Evolutionary conservation across 306 rosid species (phyloP), one percentile per base, ranked within the genome.

Genomic region (barrel medic (Medicago truncatula)): DNA sequence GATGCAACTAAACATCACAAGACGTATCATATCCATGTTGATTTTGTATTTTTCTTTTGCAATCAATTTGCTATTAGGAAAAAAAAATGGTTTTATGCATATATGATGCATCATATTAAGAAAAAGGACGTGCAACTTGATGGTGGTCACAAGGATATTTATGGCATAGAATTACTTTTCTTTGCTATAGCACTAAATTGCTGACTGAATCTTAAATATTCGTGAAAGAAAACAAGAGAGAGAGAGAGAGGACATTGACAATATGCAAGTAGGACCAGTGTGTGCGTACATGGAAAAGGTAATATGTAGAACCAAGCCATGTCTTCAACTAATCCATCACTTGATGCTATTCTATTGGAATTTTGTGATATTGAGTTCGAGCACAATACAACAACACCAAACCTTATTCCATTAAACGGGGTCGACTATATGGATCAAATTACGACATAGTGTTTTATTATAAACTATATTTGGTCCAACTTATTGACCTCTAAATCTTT

Each of bases 1-100:
- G 81, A 79, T 78, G 63, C 76, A 82, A 77, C 76, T 61, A 76
- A 69, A 76, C 72, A 36, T 18, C 9, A 69, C 23, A 64, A 77
- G 64, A 62, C 56, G 77, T 23, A 70, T 15, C 56, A 71, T 4
- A 50, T 80, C 17, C 70, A 59, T 46, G 18, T 52, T 44, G 74
- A 61, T 61, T 44, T 76, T 71, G 58, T 66, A 38, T 38, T 65
- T 47, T 69, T 46, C 14, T 78, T 61, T 43, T 11, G 70, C 21
- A 20, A 57, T 57, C 6, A 13, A 12, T 46, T 31, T 58, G 15
- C 25, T 63, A 70, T 7, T 63, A 3, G 23, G 21, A 16, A 23
- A 41, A 66, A 61, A 39, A 63, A 53, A 67, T 1, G 38, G 69
- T 50, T 85, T 76, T 77, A 81, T 41, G 73, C 77, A 76, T 40